Evolutionary conservation across 2,329 filamentous ascomycete genomes (phyloP).

Genomic region (Colletotrichum abscissum): DNA sequence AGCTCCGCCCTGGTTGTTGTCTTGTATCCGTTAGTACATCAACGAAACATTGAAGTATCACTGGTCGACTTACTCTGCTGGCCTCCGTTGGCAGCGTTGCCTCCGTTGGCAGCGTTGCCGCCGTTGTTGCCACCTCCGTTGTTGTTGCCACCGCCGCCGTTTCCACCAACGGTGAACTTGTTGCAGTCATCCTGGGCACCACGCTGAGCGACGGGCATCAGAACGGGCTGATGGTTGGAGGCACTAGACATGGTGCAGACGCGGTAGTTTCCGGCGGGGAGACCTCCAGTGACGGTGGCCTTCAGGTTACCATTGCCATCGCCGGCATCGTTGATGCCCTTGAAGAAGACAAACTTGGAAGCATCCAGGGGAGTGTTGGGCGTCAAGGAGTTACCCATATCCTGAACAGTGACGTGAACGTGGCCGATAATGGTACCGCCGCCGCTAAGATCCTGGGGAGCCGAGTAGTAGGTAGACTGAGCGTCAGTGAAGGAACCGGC

Average conservation of each 20-base stretch:
- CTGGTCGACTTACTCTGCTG: conserved; percentile 13
- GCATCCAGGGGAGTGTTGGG: conserved; percentile 65
- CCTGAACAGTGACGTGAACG: conserved; percentile 69
- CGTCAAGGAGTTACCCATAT: conserved; percentile 61
- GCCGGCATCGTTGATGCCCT: conserved; percentile 73
- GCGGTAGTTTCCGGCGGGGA: conserved; percentile 72
- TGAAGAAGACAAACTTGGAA: conserved; percentile 70
- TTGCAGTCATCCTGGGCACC: conserved; percentile 73
- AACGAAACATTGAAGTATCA: not conserved
- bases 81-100: conserved; percentile 6
- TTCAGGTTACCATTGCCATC: conserved; percentile 65
- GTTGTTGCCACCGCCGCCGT: conserved; percentile 38
- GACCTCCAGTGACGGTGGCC: conserved; percentile 66
- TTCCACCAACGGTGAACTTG: conserved; percentile 38
- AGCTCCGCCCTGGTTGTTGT: conserved; percentile 7
- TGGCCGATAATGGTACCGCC: conserved; percentile 66
- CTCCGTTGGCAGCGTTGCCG: conserved; percentile 32
- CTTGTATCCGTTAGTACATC: conserved; percentile 17
- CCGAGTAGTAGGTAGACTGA: conserved; percentile 69
- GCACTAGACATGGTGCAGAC: conserved; percentile 72
- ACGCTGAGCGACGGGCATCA: conserved; percentile 75
- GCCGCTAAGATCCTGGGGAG: conserved; percentile 64
- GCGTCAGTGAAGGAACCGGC: conserved; percentile 73
- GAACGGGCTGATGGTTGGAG: conserved; percentile 74
- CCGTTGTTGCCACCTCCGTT: conserved; percentile 36